Conservation (phyloP, 1,139 yeast species). For the Pichia sp. region DNA sequence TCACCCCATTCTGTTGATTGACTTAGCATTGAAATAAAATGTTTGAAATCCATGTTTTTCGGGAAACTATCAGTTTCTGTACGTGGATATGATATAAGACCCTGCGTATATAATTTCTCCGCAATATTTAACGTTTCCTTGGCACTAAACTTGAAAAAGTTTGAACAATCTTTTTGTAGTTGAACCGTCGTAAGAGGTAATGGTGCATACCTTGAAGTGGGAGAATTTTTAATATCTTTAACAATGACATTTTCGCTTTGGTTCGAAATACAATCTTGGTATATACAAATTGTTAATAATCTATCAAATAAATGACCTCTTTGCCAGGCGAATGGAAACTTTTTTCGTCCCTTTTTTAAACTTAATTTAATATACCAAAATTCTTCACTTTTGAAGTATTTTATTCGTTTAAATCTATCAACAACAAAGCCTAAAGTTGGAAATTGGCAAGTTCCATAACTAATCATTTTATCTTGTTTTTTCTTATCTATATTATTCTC, state of each 20-base stretch:
- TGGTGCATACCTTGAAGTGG: conserved; percentile 75
- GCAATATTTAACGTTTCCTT: conserved; percentile 79
- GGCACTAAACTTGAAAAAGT: conserved; percentile 69
- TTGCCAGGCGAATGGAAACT: conserved; percentile 56
- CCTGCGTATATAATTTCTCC: conserved; percentile 77
- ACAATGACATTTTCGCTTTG: conserved; percentile 44
- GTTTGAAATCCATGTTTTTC: conserved; percentile 58
- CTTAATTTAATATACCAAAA: conserved; percentile 71
- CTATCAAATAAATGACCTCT: conserved; percentile 70
- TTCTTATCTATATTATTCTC: not conserved
- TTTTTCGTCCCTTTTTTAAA: conserved; percentile 37
- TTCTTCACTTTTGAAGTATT: conserved; percentile 63
- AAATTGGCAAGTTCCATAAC: conserved; percentile 95
- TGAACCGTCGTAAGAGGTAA: conserved; percentile 94
- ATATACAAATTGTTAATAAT: conserved; percentile 52
- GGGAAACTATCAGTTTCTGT: conserved; percentile 95
- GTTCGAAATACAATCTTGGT: conserved; percentile 53
- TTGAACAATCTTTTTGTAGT: conserved; percentile 80
- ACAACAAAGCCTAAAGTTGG: conserved; percentile 97
- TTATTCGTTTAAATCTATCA: conserved; percentile 78
- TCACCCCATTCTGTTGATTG: conserved; percentile 44
- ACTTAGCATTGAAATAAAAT: conserved; percentile 54
- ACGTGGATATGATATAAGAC: conserved; percentile 91
- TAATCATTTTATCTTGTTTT: conserved; percentile 33
- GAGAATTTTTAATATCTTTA: conserved; percentile 46